Percentiles rank a stretch among this genome's conserved stretches.
phyloP scores from a whole-genome alignment of 2,329 filamentous ascomycete genomes.

The Aureobasidium pullulans region DNA sequence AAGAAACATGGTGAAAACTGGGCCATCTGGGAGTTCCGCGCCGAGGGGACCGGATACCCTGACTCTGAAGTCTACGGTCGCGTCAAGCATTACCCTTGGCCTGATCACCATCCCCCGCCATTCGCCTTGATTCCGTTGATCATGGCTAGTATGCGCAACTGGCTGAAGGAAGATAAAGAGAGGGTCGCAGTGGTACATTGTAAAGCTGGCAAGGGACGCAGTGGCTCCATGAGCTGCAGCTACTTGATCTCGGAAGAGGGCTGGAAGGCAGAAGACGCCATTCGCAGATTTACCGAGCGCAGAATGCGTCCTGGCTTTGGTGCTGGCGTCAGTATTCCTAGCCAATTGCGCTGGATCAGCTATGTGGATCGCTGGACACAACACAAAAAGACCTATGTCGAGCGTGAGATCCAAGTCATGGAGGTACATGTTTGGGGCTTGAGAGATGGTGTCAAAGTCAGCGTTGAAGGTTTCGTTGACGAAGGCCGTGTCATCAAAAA shows the following conservation, averaged over 20 bases:
- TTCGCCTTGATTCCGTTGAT: conserved; percentile 84
- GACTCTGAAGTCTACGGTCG: conserved; percentile 80
- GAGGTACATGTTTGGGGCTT: conserved; percentile 90
- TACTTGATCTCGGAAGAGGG: conserved; percentile 85
- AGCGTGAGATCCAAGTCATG: conserved; percentile 73
- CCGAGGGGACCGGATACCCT: conserved; percentile 91
- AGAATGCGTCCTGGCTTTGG: conserved; percentile 89
- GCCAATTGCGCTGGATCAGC: conserved; percentile 76
- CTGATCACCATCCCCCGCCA: conserved; percentile 93
- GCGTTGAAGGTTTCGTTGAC: conserved; percentile 78
- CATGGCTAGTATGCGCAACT: conserved; percentile 86
- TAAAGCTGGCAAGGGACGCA: conserved; percentile 92
- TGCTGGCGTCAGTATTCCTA: conserved; percentile 83
- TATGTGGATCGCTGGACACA: conserved; percentile 87
- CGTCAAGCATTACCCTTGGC: conserved; percentile 89
- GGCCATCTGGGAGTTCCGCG: conserved; percentile 97
- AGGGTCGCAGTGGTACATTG: conserved; percentile 89
- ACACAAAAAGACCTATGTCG: conserved; percentile 69
- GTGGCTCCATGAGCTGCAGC: conserved; percentile 78
- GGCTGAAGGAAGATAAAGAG: conserved; percentile 52
- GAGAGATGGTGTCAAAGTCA: conserved; percentile 77
- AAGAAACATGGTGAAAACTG: conserved; percentile 74
- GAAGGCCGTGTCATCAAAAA: conserved; percentile 79
- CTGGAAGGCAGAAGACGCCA: conserved; percentile 57
- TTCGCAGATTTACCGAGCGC: conserved; percentile 66